phyloP scores from a whole-genome alignment of 495 filamentous ascomycete genomes.

The Xylaria grammica region DNA sequence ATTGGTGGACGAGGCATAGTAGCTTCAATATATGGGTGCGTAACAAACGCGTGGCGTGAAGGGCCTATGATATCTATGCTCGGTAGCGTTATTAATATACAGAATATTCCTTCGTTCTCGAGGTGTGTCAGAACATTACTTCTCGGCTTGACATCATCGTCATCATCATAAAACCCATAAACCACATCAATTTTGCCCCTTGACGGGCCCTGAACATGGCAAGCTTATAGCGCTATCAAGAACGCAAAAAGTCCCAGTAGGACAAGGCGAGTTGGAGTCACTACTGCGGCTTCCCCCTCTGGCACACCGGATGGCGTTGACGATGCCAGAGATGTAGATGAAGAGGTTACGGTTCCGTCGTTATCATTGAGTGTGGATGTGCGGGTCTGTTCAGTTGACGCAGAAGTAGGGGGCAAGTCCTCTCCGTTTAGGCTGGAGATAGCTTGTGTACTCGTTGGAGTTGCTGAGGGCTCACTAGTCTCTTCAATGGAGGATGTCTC shows the following conservation, averaged over 20 bases:
- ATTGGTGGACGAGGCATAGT: no score
- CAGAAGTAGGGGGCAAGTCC: background rate
- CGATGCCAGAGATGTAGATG: background rate
- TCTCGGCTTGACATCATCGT: background rate
- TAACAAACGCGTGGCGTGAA: no score
- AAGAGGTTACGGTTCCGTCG: background rate
- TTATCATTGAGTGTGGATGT: background rate
- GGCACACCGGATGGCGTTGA: background rate
- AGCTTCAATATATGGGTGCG: no score
- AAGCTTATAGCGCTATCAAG: conserved; percentile 12
- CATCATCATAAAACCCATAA: background rate
- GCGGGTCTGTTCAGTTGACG: background rate
- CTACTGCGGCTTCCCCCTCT: background rate
- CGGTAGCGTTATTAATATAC: no score
- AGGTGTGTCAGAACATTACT: no score
- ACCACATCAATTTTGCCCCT: background rate
- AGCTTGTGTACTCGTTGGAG: background rate
- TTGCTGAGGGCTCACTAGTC: conserved; percentile 3
- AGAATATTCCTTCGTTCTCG: no score
- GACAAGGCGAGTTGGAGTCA: background rate
- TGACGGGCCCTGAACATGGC: background rate
- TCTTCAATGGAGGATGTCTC: conserved; percentile 15
- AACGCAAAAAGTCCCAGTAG: conserved; percentile 13
- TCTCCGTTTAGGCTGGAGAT: background rate
- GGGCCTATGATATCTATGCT: no score